A percentile compares a stretch with the other conserved stretches of the same genome.
Evolutionary conservation across 257 asterid genomes (phyloP).

Genomic region (Rhazya stricta): DNA sequence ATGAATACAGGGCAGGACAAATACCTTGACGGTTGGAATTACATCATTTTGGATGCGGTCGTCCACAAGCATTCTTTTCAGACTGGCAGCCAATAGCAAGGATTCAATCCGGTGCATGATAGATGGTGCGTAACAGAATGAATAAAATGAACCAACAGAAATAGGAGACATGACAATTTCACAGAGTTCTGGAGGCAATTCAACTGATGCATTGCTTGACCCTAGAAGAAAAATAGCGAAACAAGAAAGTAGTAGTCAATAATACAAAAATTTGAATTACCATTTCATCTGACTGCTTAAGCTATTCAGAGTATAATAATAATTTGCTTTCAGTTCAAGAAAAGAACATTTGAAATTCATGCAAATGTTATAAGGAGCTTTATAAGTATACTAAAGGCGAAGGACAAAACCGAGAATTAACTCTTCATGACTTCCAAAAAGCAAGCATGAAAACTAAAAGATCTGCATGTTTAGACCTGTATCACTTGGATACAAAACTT

Average conservation of each 20-base stretch:
- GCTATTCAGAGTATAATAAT: not conserved
- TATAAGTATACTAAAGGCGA: not conserved
- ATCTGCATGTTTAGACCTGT: not conserved
- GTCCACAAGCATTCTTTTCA: slow-evolving; percentile 45
- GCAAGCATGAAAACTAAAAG: not conserved
- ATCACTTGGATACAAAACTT: too few species aligned
- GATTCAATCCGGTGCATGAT: slow-evolving; percentile 82
- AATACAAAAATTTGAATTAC: not conserved
- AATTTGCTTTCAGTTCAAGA: not conserved
- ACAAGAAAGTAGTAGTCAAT: not conserved
- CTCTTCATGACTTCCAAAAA: not conserved
- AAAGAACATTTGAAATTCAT: not conserved
- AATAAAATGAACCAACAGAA: slow-evolving; percentile 42
- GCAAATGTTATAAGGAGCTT: not conserved
- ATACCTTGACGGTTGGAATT: slow-evolving; percentile 52
- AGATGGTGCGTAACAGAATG: slow-evolving; percentile 65
- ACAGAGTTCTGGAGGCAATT: slow-evolving; percentile 85
- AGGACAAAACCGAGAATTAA: not conserved
- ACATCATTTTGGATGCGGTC: slow-evolving; percentile 38
- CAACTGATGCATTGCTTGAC: slow-evolving; percentile 35
- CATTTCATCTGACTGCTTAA: not conserved
- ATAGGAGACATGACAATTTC: slow-evolving; percentile 61
- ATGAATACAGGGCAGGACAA: slow-evolving; percentile 1
- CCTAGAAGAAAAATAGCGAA: slow-evolving; percentile 32
- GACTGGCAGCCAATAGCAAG: slow-evolving; percentile 55